phyloP scores from a whole-genome alignment of 805 yeast species.

The Blastobotrys attinorum region DNA sequence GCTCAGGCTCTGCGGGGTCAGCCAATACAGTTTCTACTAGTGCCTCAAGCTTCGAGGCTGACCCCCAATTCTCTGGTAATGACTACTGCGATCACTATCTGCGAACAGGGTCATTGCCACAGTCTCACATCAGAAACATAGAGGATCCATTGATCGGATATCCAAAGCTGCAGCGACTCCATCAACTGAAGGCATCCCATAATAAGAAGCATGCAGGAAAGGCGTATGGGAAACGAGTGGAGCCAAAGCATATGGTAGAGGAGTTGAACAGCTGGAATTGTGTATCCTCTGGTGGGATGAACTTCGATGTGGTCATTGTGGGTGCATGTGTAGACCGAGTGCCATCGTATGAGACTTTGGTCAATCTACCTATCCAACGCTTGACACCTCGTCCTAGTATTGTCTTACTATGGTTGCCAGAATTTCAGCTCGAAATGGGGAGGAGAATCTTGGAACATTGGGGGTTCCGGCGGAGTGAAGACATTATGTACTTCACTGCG shows the following conservation, averaged over 20 bases:
- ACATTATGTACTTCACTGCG: conserved; percentile 68
- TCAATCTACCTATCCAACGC: conserved; percentile 60
- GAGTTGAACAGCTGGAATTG: conserved; percentile 52
- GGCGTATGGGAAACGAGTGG: conserved; percentile 59
- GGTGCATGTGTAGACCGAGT: conserved; percentile 78
- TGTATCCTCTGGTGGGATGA: conserved; percentile 44
- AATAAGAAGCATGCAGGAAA: conserved; percentile 43
- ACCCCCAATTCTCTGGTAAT: conserved; percentile 42
- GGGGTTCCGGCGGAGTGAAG: conserved; percentile 84
- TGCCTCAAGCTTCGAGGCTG: neutral
- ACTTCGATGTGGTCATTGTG: conserved; percentile 87
- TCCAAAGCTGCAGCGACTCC: conserved; percentile 68
- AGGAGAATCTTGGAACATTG: conserved; percentile 39
- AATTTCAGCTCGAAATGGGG: conserved; percentile 56
- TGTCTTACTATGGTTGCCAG: conserved; percentile 80
- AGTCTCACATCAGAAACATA: conserved; percentile 55
- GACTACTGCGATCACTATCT: conserved; percentile 68
- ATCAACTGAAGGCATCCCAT: conserved; percentile 57
- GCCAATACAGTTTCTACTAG: neutral
- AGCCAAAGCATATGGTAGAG: conserved; percentile 43
- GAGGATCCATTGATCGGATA: conserved; percentile 70
- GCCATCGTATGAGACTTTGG: conserved; percentile 52
- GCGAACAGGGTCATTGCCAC: conserved; percentile 57
- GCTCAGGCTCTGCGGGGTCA: neutral
- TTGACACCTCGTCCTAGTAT: conserved; percentile 82